Evolutionary conservation across 352 stramenopile genomes (phyloP).

Genomic region (Albugo laibachii): DNA sequence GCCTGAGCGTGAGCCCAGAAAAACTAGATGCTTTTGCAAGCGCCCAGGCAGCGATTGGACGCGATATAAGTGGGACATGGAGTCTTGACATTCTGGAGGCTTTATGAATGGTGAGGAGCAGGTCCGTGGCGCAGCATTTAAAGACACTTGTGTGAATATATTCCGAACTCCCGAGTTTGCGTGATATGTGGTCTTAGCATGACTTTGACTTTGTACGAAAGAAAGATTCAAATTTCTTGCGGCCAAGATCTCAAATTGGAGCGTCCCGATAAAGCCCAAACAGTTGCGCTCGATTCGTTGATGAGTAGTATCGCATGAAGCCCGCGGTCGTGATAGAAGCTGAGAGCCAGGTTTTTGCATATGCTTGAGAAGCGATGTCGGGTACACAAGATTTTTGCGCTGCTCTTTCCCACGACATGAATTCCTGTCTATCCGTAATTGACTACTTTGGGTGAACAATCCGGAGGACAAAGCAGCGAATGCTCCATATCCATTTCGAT

Average conservation of each 20-base stretch:
- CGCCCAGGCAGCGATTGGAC: slow-evolving; percentile 19
- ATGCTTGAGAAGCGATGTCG: background rate
- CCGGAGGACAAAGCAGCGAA: slow-evolving; percentile 25
- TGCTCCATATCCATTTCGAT: slow-evolving; percentile 39
- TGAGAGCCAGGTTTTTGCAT: slow-evolving; percentile 4
- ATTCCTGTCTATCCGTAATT: background rate
- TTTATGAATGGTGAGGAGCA: background rate
- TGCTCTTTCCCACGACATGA: no score
- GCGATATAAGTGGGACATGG: slow-evolving; percentile 15
- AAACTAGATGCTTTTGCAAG: slow-evolving; percentile 26
- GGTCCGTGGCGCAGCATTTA: slow-evolving; percentile 1
- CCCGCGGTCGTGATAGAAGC: background rate
- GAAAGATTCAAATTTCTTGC: slow-evolving; percentile 12
- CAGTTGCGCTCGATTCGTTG: slow-evolving; percentile 4
- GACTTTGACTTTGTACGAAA: background rate
- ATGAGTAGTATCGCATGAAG: background rate
- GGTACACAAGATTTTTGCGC: no score
- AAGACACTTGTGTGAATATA: background rate
- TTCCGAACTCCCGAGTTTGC: background rate
- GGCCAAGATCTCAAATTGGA: slow-evolving; percentile 39
- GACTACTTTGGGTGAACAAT: slow-evolving; percentile 19
- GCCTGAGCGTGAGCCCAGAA: slow-evolving; percentile 20
- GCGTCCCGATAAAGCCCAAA: slow-evolving; percentile 30
- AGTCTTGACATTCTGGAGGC: background rate
- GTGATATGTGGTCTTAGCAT: background rate